Base-by-base conservation (phyloP, 306 rosid species). In the Coriaria nepalensis region DNA sequence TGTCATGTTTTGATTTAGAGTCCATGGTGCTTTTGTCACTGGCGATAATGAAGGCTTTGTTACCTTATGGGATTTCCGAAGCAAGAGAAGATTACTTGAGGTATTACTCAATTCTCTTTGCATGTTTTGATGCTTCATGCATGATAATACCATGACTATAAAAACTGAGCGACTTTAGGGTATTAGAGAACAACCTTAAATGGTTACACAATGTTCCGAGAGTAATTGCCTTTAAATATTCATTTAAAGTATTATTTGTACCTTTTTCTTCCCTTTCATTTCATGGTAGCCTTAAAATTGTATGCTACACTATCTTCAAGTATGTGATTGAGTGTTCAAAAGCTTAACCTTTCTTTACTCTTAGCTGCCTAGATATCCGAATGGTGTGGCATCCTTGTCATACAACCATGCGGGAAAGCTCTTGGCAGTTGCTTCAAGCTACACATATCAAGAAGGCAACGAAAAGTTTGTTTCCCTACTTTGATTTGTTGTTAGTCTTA, bases 351-450 rank as follows among this genome's bases (percentile, higher is more conserved):
- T 36, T 48, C 35, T 59, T 44, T 60, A 50, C 59, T 70, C 60
- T 68, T 69, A 79, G 96, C 68, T 87, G 64, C 86, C 82, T 5
- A 79, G 45, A 50, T 71, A 39, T 70, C 78, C 84, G 59, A 81
- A 81, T 69, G 79, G 95, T 34, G 76, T 84, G 59, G 81, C 92
- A 49, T 79, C 96, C 46, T 64, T 86, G 52, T 73, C 84, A 5
- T 71, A 72, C 76, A 80, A 82, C 68, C 78, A 71, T n/a, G 55
- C 5, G 37, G 95, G 95, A 41, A 64, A 73, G 47, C 63, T 82
- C 53, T 61, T 87, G 60, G 94, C 92, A 14, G 80, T 84, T 59
- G 93, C 97, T 67, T 81, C 97, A 43, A 81, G 93, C 72, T 56
- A 65, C 64, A 78, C 90, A 12, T 84, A 68, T 66, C 68, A 71